Evolutionary conservation across 164 flowering plant species (phyloP).

Genomic region (Hamamelis virginiana): DNA sequence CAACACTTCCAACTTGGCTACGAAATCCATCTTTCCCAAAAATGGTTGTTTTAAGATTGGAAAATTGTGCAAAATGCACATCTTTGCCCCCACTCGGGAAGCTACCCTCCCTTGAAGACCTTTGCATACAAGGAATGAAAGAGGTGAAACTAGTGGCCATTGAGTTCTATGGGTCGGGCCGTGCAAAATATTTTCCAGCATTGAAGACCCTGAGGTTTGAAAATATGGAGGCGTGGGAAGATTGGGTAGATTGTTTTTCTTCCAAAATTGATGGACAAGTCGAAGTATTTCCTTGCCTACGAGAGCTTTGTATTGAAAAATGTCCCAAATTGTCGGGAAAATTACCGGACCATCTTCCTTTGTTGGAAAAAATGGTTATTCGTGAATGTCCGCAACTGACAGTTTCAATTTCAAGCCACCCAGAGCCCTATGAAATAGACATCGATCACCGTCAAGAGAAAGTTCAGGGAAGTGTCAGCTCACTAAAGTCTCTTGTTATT

Average conservation of each 20-base stretch:
- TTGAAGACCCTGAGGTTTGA: constrained; percentile 8
- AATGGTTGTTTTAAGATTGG: background rate
- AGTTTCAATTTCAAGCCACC: background rate
- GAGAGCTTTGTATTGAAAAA: constrained; percentile 4
- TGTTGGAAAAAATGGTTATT: constrained; percentile 2
- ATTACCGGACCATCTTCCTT: constrained; percentile 6
- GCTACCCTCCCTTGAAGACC: constrained; percentile 17
- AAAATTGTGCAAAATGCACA: constrained; percentile 2
- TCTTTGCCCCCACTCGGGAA: constrained; percentile 20
- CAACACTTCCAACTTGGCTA: constrained; percentile 18
- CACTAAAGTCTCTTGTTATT: background rate
- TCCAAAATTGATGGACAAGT: background rate
- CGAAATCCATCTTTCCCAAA: background rate
- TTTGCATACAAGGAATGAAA: background rate
- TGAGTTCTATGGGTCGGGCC: constrained; percentile 2
- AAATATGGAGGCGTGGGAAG: constrained; percentile 1
- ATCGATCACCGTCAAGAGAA: background rate
- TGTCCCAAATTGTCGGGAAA: constrained; percentile 13
- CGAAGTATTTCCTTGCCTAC: constrained; percentile 6
- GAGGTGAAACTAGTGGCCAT: background rate
- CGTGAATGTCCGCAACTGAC: background rate
- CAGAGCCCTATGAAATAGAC: background rate
- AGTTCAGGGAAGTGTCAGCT: background rate
- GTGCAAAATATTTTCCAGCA: constrained; percentile 8
- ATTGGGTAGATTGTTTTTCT: constrained; percentile 5